Evolutionary conservation across 768 basidiomycete species (phyloP), one percentile per base, ranked within the genome.

Genomic region (Boletus coccyginus): DNA sequence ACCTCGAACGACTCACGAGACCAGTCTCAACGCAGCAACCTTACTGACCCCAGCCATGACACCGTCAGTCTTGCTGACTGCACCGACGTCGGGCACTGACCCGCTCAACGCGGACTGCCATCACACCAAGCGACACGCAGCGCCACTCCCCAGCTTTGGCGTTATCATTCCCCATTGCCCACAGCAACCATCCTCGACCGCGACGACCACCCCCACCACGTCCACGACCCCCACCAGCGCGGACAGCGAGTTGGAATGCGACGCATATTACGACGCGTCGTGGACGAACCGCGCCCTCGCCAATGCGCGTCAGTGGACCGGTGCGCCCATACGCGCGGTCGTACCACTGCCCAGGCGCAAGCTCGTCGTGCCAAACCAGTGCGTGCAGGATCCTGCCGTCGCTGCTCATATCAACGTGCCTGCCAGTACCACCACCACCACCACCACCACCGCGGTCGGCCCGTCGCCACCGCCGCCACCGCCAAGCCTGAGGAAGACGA

Each of bases 301-400:
- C 11, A 35, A 35, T 17, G 24, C 29, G 2, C 42, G 52, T 19
- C 55, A 24, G 14, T 64, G 67, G 67, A 53, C 62, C 3, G 66
- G 67, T 7, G 14, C 44, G 8, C 67, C 66, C 19, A 57, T 69
- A 31, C 66, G 66, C 46, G 66, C 66, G 19, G 58, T 64, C 57
- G 31, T 57, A 0, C 64, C 66, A 0, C 64, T 67, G 0, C 66
- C 66, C 1, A 63, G 55, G 1, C 65, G 65, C 38, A 52, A 16
- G 11, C 56, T 31, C 50, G 19, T 27, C 27, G 27, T 27, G 27
- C 27, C 27, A 27, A 27, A 27, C 27, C 27, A 27, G 27, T 27
- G 27, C 27, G 27, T 27, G 27, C 27, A 27, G 27, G 27, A 27
- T 27, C 6, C 4, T 6, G 27, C 27, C 31, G 35, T 13, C 38